Percentiles rank a stretch among this genome's conserved stretches.
Evolutionary conservation across 371 early-diverging fungal genomes (phyloP).

Genomic region (Mucor lusitanicus): DNA sequence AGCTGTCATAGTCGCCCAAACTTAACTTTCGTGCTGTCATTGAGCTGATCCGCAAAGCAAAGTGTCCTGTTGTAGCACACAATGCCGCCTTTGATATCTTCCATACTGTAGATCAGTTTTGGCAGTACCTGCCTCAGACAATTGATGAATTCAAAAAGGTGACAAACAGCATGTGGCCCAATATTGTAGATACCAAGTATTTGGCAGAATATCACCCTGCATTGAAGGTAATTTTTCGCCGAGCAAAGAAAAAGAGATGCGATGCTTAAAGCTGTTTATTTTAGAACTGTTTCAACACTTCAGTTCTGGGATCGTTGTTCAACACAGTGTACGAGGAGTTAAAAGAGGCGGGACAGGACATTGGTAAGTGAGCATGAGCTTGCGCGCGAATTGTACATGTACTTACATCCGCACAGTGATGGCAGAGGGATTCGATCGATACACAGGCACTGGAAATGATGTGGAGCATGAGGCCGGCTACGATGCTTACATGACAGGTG

Average conservation of each 20-base stretch:
- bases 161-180: conserved; percentile 55
- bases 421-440: conserved; percentile 40
- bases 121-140: conserved; percentile 63
- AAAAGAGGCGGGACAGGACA: conserved; percentile 30
- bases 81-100: conserved; percentile 80
- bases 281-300: conserved; percentile 27
- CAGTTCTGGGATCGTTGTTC: conserved; percentile 36
- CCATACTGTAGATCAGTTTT: conserved; percentile 78
- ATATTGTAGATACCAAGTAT: conserved; percentile 57
- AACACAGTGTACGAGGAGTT: conserved; percentile 35
- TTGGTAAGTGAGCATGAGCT: conserved; percentile 35
- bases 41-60: conserved; percentile 65
- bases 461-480: conserved; percentile 88
- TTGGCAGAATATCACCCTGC: conserved; percentile 55
- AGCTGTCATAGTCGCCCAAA: conserved; percentile 20
- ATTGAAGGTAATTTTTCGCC: conserved; percentile 32
- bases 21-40: conserved; percentile 80
- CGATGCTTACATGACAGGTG: conserved; percentile 89
- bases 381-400: not conserved
- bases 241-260: not conserved
- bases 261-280: not conserved
- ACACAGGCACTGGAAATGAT: conserved; percentile 21
- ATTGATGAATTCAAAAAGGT: conserved; percentile 60
- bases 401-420: conserved; percentile 18
- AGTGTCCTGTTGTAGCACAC: conserved; percentile 83